A percentile compares a stretch with the other conserved stretches of the same genome.
Conservation (phyloP, 345 rosid genomes). For the Heritiera fomes region DNA sequence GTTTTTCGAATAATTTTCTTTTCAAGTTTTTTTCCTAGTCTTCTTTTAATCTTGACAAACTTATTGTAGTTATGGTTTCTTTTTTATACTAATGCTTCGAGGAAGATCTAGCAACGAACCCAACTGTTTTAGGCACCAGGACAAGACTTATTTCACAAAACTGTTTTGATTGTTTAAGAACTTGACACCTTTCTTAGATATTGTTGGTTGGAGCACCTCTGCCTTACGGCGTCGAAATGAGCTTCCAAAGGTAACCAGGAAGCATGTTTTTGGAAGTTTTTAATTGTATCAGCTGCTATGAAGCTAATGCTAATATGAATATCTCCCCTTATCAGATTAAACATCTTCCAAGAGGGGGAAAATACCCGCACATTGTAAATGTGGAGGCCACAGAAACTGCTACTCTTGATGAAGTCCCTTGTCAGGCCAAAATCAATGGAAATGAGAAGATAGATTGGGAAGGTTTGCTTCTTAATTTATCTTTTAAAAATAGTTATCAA, state of each 20-base stretch:
- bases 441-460: slow-evolving; percentile 45
- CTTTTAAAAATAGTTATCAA: slow-evolving; percentile 9
- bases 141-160: not conserved
- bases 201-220: slow-evolving; percentile 97
- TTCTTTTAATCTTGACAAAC: no score
- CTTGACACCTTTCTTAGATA: slow-evolving; percentile 61
- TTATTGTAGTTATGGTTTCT: not conserved
- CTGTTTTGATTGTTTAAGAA: slow-evolving; percentile 26
- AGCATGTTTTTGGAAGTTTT: slow-evolving; percentile 9
- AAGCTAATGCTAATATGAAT: slow-evolving; percentile 15
- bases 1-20: no score
- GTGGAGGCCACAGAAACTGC: slow-evolving; percentile 34
- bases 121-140: slow-evolving; percentile 2
- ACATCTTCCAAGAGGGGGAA: slow-evolving; percentile 40
- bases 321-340: slow-evolving; percentile 43
- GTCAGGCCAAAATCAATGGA: slow-evolving; percentile 29
- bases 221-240: slow-evolving; percentile 57
- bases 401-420: slow-evolving; percentile 34
- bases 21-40: no score
- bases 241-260: slow-evolving; percentile 68
- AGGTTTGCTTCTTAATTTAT: slow-evolving; percentile 51
- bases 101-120: not conserved
- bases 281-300: slow-evolving; percentile 7
- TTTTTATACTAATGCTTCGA: not conserved
- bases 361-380: slow-evolving; percentile 66